phyloP scores from a whole-genome alignment of 768 basidiomycete genomes.

The Lactarius psammicola region DNA sequence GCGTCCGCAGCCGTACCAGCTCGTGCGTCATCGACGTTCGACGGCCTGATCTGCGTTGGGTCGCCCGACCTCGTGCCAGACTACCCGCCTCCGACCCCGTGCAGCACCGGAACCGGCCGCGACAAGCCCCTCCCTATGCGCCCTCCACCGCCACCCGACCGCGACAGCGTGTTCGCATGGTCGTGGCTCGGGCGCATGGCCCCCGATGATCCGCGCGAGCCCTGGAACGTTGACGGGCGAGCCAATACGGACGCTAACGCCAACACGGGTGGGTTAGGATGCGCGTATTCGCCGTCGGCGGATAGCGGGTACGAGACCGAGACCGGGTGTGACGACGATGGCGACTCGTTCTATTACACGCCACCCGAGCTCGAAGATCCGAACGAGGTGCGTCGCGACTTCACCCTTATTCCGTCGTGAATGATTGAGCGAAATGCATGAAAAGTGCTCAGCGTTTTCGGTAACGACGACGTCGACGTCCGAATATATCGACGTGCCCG shows the following conservation, averaged over 20 bases:
- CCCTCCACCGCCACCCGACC: slow-evolving; percentile 24
- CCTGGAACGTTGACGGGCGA: slow-evolving; percentile 10
- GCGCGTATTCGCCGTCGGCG: slow-evolving; percentile 14
- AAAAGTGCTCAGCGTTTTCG: slow-evolving; percentile 37
- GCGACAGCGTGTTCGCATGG: slow-evolving; percentile 28
- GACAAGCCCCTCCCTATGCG: slow-evolving; percentile 24
- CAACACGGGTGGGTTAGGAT: neutral
- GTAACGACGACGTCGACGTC: slow-evolving; percentile 40
- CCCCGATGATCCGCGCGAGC: slow-evolving; percentile 14
- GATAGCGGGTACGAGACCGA: slow-evolving; percentile 16
- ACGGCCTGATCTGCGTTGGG: slow-evolving; percentile 16
- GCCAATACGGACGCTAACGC: neutral
- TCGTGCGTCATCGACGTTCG: slow-evolving; percentile 28
- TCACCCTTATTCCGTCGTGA: too few relatives aligned
- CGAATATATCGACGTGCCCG: slow-evolving; percentile 36
- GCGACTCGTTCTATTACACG: slow-evolving; percentile 22
- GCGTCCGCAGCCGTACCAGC: neutral
- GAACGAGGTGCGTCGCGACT: slow-evolving; percentile 20
- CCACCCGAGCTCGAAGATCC: slow-evolving; percentile 21
- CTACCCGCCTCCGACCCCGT: neutral
- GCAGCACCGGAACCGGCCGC: neutral
- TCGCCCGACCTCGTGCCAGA: neutral
- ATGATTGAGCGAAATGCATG: too few relatives aligned
- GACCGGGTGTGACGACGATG: slow-evolving; percentile 10
- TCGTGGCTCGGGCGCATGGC: slow-evolving; percentile 27